Evolutionary conservation across 2,329 filamentous ascomycete species (phyloP), one percentile per base, ranked within the genome.

Genomic region (Talaromyces atroroseus): DNA sequence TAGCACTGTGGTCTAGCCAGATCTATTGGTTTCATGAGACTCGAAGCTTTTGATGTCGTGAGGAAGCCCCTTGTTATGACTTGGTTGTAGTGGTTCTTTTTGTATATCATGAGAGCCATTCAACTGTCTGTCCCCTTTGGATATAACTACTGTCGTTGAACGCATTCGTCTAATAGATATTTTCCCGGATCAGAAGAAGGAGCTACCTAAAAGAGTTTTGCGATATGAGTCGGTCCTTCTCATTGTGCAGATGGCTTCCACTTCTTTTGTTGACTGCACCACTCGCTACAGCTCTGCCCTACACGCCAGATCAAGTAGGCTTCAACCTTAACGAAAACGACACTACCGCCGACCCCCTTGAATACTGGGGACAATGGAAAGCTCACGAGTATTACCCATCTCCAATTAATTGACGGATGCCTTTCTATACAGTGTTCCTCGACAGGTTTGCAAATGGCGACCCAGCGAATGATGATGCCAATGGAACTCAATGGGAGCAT

Each of bases 381-480:
- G 68, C 74, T 61, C 77, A 80, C 64, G 69, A 64, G 4, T 83
- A 78, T 61, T 61, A 68, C 8, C 65, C 71, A 0, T 84, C 81
- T 32, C 82, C 82, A 4, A 61, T 66, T 0, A 84, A 82, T 61
- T 85, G 82, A 82, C 74, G 82, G 32, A 76, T 85, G 58, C 82
- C 82, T 0, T 81, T 83, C 65, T 85, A 85, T 66, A 82, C 80
- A 24, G 68, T 85, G 49, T 83, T 83, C 65, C 67, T 83, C 6
- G 82, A 85, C 65, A 73, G 80, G 60, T 84, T 78, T 62, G 80
- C 81, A 44, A 83, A 85, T 62, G 82, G 82, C 44, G 77, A 84
- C 62, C 81, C 82, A 6, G 71, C 71, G 5, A 85, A 85, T 64
- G 81, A 85, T 64, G 75, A 84, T 62, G 74, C 75, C 40, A 84